Evolutionary conservation across 2,329 filamentous ascomycete genomes (phyloP).

Genomic region (Colletotrichum nymphaeae): DNA sequence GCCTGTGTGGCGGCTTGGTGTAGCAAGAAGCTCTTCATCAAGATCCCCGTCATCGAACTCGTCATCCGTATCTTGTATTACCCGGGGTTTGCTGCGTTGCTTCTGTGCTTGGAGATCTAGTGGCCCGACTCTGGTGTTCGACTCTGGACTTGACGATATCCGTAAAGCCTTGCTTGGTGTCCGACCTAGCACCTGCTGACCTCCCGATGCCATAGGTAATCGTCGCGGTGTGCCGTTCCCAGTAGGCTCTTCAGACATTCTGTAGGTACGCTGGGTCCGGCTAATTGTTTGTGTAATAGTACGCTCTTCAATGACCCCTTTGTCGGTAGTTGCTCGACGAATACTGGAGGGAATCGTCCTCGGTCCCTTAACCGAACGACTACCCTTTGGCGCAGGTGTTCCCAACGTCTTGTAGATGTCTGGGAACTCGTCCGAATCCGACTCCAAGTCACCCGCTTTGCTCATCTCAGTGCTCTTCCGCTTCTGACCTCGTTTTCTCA

Average conservation of each 20-base stretch:
- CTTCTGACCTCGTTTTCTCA: constrained; percentile 58
- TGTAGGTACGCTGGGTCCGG: constrained; percentile 37
- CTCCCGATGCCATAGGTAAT: constrained; percentile 3
- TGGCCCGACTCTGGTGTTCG: constrained; percentile 25
- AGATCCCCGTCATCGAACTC: constrained; percentile 69
- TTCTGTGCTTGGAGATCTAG: constrained; percentile 3
- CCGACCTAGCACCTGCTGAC: constrained; percentile 17
- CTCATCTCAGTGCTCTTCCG: constrained; percentile 63
- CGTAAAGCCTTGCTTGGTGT: constrained; percentile 39
- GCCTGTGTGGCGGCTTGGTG: constrained; percentile 49
- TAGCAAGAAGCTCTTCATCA: constrained; percentile 64
- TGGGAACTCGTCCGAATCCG: constrained; percentile 60
- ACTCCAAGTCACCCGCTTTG: constrained; percentile 44
- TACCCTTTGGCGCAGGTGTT: constrained; percentile 47
- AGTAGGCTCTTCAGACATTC: constrained; percentile 16
- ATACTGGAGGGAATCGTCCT: constrained; percentile 22
- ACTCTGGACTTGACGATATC: constrained; percentile 37
- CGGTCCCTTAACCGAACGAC: constrained; percentile 41
- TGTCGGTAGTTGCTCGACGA: constrained; percentile 22
- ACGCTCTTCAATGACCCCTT: constrained; percentile 36
- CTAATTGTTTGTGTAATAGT: constrained; percentile 39
- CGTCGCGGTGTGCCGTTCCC: constrained; percentile 20
- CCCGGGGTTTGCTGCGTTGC: constrained; percentile 39
- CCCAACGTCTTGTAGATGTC: constrained; percentile 64
- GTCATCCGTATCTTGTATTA: constrained; percentile 69